Evolutionary conservation across 768 basidiomycete genomes (phyloP), one percentile per base, ranked within the genome.

Genomic region (Lactarius vividus): DNA sequence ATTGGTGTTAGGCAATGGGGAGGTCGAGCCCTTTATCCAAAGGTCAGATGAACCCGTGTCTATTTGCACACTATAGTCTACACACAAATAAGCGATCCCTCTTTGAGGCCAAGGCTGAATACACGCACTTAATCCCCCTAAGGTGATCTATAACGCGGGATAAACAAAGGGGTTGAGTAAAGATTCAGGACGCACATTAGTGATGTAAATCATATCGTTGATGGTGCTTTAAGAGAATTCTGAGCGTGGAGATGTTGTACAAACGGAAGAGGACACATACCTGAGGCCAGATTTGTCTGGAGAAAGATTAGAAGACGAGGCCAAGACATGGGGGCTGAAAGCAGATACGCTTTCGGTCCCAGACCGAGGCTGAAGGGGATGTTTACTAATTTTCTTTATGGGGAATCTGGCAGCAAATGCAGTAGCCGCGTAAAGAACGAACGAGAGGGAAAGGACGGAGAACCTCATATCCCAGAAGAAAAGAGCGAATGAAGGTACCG

Each of bases 21-120:
- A 76, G 2, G 74, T 73, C 37, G 77, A 66, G 26, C 82, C 82
- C 67, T 83, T 77, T 59, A 91, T 81, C 86, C 91, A 93, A 35
- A 94, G 81, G 76, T 94, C 92, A 68, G 84, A 89, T 11, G 91
- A 93, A 67, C 92, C 92, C 1, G 91, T 92, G 76, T 94, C 92
- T 57, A 94, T 78, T 74, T 94, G 92, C 16, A 92, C 84, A 57
- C 82, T 77, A 74, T 88, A 91, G 18, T 80, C 91, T 93, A 68
- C 1, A 55, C 31, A 18, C 29, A 35, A 7, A 46, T 58, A 70
- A 59, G 66, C 42, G 49, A 26, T 56, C 11, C 15, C 40, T 18
- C 37, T 52, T 39, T 15, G 52, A 52, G 60, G 39, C 31, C 57
- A 60, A 49, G 35, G 37, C 26, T 16, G 23, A 52, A 52, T 26